Base-by-base conservation (phyloP, 2,329 filamentous ascomycete genomes). In the Bertia moriformis region DNA sequence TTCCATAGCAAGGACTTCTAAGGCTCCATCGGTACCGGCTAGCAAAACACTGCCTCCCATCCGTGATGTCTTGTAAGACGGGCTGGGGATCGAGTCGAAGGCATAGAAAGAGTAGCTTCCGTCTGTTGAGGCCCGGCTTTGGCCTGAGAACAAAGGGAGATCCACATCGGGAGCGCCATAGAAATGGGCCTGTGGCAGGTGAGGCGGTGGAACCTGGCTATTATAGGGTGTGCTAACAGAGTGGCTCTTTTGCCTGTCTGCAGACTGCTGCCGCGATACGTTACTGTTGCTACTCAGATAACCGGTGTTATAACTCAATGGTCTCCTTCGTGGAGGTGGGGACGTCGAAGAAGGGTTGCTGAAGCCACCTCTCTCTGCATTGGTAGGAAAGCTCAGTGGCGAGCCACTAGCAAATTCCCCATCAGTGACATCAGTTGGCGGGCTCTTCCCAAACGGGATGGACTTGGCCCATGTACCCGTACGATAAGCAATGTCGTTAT, bases 111-210 rank as follows among this genome's bases (percentile, higher is more conserved):
- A 71, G 24, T 67, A 69, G 29, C 59, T 60, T 17, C 17, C 15
- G 7, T 35, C 32, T 35, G 12, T 7, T 10, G 10, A 7, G 7
- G 15, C 15, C 32, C 32, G 32, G 15, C 7, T 10, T 17, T 13
- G 15, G 15, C 15, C 15, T 10, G 24, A 10, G n/a, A 29, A 29
- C n/a, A n/a, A 46, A 3, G 61, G 60, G 18, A 71, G 55, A 41
- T 74, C 66, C 19, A 73, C 57, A 38, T 72, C 65, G 3, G 68
- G 69, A 2, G 68, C 57, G 20, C 61, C 61, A 46, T 73, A 73
- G 53, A 70, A 74, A 54, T 75, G 71, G 15, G 69, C 56, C 48
- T 74, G 71, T 2, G 67, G 67, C 39, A 71, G 56, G 49, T 74
- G 71, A 4, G 71, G 70, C 12, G 63, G 57, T 3, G 67, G 67